Percentiles rank a stretch among this genome's conserved stretches.
Conservation (phyloP, 345 rosid species). For the Luvunga scandens region DNA sequence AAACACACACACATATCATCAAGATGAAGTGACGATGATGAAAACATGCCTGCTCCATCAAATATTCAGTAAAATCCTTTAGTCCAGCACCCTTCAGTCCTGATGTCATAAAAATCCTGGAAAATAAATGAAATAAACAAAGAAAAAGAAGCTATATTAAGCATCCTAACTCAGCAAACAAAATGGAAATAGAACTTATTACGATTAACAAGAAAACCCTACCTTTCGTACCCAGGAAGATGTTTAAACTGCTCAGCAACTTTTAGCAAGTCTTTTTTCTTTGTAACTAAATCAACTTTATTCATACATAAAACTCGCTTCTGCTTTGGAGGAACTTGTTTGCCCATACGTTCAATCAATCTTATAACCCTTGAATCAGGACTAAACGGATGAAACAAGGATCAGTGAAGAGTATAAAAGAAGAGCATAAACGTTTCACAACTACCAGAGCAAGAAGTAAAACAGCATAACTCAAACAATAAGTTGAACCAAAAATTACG, state of each 20-base stretch:
- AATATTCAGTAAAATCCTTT: slow-evolving; percentile 62
- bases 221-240: slow-evolving; percentile 85
- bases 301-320: slow-evolving; percentile 87
- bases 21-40: neutral
- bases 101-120: slow-evolving; percentile 79
- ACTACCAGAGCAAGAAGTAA: neutral
- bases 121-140: slow-evolving; percentile 18
- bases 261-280: slow-evolving; percentile 70
- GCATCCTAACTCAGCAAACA: neutral
- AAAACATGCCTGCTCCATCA: slow-evolving; percentile 61
- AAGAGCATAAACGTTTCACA: neutral
- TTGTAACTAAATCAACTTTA: slow-evolving; percentile 79
- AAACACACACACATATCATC: neutral
- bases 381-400: slow-evolving; percentile 30
- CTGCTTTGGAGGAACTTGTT: slow-evolving; percentile 59
- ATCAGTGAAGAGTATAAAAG: neutral
- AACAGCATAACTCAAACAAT: neutral
- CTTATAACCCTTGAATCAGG: slow-evolving; percentile 79
- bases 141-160: slow-evolving; percentile 7
- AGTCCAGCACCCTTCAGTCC: slow-evolving; percentile 87
- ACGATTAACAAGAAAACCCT: slow-evolving; percentile 8
- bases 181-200: neutral
- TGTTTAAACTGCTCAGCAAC: slow-evolving; percentile 76
- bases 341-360: slow-evolving; percentile 71
- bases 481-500: neutral